These are phyloP conservation scores for Fusarium annulatum DNA, from an alignment of 2,329 filamentous ascomycete genomes.

Conservation along the genomic window DNA sequence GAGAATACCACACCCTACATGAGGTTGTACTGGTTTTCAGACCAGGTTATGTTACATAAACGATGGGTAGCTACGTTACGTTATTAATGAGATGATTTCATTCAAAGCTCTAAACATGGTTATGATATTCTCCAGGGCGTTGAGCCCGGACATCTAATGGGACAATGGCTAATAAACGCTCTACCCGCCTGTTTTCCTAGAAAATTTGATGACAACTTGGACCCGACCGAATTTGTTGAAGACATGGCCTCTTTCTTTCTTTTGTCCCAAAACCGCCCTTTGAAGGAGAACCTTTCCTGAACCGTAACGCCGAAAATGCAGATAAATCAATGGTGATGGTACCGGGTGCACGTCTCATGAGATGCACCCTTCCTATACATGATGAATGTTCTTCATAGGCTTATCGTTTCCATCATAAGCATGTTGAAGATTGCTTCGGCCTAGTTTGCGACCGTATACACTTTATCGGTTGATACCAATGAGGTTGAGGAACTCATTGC, in stretches of 20 bases:
- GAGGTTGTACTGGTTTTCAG: neutral
- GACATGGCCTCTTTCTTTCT: slow-evolving; percentile 40
- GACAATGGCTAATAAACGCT: slow-evolving; percentile 35
- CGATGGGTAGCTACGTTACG: neutral
- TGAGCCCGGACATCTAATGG: slow-evolving; percentile 48
- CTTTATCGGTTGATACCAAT: slow-evolving; percentile 65
- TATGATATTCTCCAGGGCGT: slow-evolving; percentile 42
- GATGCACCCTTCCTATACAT: slow-evolving; percentile 22
- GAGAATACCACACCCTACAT: neutral
- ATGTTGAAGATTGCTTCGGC: slow-evolving; percentile 30
- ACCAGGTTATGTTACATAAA: neutral
- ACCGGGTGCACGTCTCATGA: neutral
- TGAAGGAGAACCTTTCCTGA: slow-evolving; percentile 15
- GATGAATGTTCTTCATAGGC: slow-evolving; percentile 30
- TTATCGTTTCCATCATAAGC: slow-evolving; percentile 27
- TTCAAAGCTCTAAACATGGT: neutral
- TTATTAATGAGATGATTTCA: neutral
- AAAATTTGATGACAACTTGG: slow-evolving; percentile 34
- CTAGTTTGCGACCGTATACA: neutral
- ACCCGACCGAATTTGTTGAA: slow-evolving; percentile 48
- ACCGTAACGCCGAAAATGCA: slow-evolving; percentile 37
- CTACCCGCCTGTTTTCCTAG: slow-evolving; percentile 25
- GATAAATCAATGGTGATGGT: slow-evolving; percentile 25
- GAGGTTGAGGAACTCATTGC: slow-evolving; percentile 94
- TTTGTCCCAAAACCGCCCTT: slow-evolving; percentile 28